phyloP scores from a whole-genome alignment of 2,329 filamentous ascomycete genomes.

The Ophiocordyceps camponoti-saundersi region DNA sequence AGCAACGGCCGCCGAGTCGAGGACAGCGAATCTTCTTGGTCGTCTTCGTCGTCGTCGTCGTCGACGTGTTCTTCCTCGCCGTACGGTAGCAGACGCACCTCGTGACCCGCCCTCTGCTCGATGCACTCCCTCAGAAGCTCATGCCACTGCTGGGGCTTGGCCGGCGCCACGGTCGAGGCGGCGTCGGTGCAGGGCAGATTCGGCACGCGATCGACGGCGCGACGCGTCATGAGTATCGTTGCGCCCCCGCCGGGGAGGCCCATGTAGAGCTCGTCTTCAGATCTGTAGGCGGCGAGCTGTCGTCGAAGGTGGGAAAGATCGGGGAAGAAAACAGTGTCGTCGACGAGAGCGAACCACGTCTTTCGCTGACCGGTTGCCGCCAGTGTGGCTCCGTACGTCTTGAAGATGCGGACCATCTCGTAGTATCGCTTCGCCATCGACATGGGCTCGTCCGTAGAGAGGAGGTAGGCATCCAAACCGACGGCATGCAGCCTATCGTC shows the following conservation, averaged over 20 bases:
- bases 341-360: constrained; percentile 24
- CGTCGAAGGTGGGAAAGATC: constrained; percentile 20
- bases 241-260: constrained; percentile 28
- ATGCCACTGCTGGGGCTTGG: constrained; percentile 20
- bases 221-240: constrained; percentile 22
- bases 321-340: constrained; percentile 29
- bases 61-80: constrained; percentile 20
- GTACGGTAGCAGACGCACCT: constrained; percentile 24
- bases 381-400: constrained; percentile 15
- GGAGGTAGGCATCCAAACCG: constrained; percentile 22
- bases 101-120: constrained; percentile 13
- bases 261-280: constrained; percentile 18
- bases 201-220: constrained; percentile 16
- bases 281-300: constrained; percentile 17
- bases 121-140: constrained; percentile 23
- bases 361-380: constrained; percentile 18
- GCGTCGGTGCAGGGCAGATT: constrained; percentile 19
- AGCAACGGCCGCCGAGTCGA: constrained; percentile 24
- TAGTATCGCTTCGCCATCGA: constrained; percentile 19
- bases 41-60: constrained; percentile 9
- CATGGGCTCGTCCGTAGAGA: constrained; percentile 12
- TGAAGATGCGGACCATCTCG: constrained; percentile 18
- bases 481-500: constrained; percentile 12
- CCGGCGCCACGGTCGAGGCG: constrained; percentile 3
- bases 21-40: constrained; percentile 10